Conservation (phyloP, 1,284 basidiomycete species). For the Austroboletus niveus region DNA sequence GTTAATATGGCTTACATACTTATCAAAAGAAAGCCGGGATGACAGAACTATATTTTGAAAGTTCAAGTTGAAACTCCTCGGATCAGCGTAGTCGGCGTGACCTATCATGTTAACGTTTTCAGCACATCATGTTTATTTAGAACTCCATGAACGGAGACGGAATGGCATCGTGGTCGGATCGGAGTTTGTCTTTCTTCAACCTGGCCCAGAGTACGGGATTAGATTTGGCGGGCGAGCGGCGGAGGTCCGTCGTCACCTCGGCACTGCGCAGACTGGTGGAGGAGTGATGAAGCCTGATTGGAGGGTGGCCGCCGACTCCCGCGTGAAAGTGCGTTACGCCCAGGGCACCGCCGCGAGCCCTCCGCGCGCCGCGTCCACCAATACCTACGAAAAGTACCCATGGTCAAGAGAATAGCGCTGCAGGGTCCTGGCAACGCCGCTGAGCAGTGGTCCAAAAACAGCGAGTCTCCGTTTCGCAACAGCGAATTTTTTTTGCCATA, state of each 20-base stretch:
- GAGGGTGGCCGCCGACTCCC: too few relatives aligned
- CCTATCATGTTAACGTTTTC: background rate
- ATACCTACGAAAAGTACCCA: background rate
- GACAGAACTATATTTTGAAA: background rate
- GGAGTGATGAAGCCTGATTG: background rate
- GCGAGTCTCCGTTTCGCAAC: conserved; percentile 29
- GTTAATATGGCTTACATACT: background rate
- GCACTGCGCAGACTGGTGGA: background rate
- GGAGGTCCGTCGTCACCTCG: background rate
- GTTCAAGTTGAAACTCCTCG: conserved; percentile 14
- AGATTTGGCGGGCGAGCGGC: background rate
- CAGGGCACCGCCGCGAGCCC: conserved; percentile 18
- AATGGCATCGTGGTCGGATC: background rate
- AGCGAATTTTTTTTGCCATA: conserved; percentile 24
- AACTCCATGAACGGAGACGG: background rate
- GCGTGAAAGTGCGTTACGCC: background rate
- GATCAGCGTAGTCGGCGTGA: conserved; percentile 5
- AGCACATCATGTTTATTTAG: background rate
- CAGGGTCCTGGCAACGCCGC: conserved; percentile 31
- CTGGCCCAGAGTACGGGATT: background rate
- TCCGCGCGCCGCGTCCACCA: conserved; percentile 20
- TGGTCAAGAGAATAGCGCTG: conserved; percentile 12
- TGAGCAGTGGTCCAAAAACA: conserved; percentile 24
- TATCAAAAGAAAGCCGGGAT: conserved; percentile 1
- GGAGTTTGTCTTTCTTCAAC: background rate